Base-by-base conservation (phyloP, 371 early-diverging fungal genomes). In the Funneliformis caledonium region DNA sequence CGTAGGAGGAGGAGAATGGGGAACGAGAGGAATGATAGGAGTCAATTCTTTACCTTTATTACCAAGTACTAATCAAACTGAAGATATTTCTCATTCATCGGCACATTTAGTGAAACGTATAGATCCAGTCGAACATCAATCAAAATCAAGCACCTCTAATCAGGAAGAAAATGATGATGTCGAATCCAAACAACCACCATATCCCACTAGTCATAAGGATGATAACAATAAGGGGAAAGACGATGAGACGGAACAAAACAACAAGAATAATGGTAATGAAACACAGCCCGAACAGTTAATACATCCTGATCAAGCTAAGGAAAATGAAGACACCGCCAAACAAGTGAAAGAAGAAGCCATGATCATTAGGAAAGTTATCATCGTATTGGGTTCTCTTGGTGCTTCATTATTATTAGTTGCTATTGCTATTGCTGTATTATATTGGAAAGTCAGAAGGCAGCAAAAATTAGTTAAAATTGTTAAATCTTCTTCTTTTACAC, bases 331-430 rank as follows among this genome's bases (percentile, higher is more conserved):
- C 31, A 73, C 45, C 6, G 73, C 43, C 2, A 42, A 72, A 31
- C 31, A 60, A 60, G 9, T 75, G 8, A 11, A 60, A 48, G 78
- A 79, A 47, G 79, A 79, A 70, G 37, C 47, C 10, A 2, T 3
- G 14, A 79, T 70, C 8, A 68, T 79, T 60, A 59, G 70, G 52
- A 50, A 33, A 59, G 70, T 79, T 31, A 79, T 79, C 12, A 70
- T 79, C 1, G 64, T 79, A 19, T 50, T 79, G 19, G 69, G 79
- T 69, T 79, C 79, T 10, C 43, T 79, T 5, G 79, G 79, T 33
- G 79, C 48, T 50, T 62, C 70, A 2, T 43, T 79, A 19, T n/a
- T 79, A n/a, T 52, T 79, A 45, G 79, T 79, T 19, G 69, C 79
- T 22, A 69, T 79, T 22, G 79, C 79, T 5, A 79, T 79, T 1